These are phyloP conservation scores for Rhizophora mangle DNA, from an alignment of 345 rosid species.

Conservation along the genomic window DNA sequence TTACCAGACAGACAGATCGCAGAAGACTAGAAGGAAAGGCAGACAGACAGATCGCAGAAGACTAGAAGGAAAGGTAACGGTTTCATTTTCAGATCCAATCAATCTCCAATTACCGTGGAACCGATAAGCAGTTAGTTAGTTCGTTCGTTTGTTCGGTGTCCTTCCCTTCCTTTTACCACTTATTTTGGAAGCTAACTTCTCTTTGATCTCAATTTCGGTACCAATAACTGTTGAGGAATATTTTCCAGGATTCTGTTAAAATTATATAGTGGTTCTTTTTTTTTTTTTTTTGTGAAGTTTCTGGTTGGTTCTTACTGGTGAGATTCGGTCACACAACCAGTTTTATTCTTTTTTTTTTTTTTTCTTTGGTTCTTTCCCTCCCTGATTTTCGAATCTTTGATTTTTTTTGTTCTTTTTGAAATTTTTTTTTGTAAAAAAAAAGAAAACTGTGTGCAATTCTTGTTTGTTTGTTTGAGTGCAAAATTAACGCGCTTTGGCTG, in stretches of 20 bases:
- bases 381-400: too few species aligned
- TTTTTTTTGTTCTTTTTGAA: too few species aligned
- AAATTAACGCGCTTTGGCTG: neutral
- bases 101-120: neutral
- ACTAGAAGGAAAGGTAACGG: neutral
- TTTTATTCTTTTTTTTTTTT: neutral
- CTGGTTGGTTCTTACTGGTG: neutral
- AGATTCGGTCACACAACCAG: neutral
- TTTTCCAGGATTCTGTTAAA: too few species aligned
- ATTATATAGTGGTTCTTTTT: neutral
- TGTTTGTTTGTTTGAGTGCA: too few species aligned
- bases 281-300: neutral
- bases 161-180: too few species aligned
- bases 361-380: neutral
- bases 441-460: too few species aligned
- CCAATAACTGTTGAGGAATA: too few species aligned
- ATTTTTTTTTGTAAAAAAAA: neutral
- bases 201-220: neutral
- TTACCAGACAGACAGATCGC: neutral
- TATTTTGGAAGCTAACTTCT: too few species aligned
- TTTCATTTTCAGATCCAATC: conserved; percentile 8
- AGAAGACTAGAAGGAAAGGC: neutral
- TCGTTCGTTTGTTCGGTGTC: too few species aligned
- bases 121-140: too few species aligned
- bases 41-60: neutral